These are phyloP conservation scores for Mortierella sp. DNA, from an alignment of 371 early-diverging fungal genomes.

Conservation along the genomic window DNA sequence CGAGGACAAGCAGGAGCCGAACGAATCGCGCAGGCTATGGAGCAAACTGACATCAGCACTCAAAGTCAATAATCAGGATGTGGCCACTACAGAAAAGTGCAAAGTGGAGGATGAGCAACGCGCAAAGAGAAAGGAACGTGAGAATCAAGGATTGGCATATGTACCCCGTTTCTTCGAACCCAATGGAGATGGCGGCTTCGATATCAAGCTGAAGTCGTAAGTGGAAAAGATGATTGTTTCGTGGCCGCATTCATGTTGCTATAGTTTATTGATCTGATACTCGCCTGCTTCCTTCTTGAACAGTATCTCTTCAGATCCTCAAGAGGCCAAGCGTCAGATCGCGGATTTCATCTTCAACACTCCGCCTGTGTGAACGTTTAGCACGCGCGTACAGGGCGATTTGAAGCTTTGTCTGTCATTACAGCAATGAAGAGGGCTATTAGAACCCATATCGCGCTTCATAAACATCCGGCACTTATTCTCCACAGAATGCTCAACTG, in stretches of 20 bases:
- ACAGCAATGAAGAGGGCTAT: no score
- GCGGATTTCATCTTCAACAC: constrained; percentile 38
- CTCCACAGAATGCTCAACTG: no score
- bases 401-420: no score
- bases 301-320: constrained; percentile 44
- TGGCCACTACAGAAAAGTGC: constrained; percentile 86
- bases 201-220: constrained; percentile 38
- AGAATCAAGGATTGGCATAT: constrained; percentile 55
- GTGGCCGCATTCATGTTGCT: no score
- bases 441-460: no score
- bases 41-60: constrained; percentile 83
- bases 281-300: background rate
- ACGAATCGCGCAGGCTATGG: constrained; percentile 93
- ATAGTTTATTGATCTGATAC: no score
- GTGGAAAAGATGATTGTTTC: no score
- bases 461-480: no score
- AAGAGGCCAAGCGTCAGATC: constrained; percentile 47
- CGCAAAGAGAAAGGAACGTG: constrained; percentile 68
- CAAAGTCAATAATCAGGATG: constrained; percentile 70
- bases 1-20: constrained; percentile 79
- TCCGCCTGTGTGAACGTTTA: no score
- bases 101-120: constrained; percentile 90
- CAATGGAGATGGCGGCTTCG: constrained; percentile 23
- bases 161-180: constrained; percentile 30
- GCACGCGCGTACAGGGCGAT: no score